Evolutionary conservation across 1,284 basidiomycete species (phyloP), one percentile per base, ranked within the genome.

Genomic region (Lentinula novae-zelandiae): DNA sequence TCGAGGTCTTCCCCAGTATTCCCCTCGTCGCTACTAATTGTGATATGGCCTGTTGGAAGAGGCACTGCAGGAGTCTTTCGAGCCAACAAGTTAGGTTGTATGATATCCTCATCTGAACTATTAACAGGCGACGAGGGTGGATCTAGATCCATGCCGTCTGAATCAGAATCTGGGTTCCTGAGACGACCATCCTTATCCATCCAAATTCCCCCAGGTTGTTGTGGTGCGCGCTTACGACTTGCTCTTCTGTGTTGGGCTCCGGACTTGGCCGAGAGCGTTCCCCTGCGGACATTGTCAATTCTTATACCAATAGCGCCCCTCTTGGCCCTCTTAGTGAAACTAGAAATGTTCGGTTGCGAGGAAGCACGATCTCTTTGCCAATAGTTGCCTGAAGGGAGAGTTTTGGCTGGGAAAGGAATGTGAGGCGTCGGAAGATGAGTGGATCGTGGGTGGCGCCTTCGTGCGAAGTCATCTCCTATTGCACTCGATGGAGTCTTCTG

Each of bases 391-490:
- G 12, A 17, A 22, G 27, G 15, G 5, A 20, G 2, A 36, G 54
- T 17, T 34, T 46, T 22, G 6, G 22, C 22, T 34, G 44, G 44
- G 22, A 22, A 20, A 46, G 17, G 44, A 20, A 46, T 56, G 12
- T 42, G 39, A 46, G 54, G 54, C 13, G 54, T 46, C n/a, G 54
- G 54, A 33, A 56, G 54, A 44, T 33, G 31, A 20, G 54, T 56
- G 22, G 33, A 44, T 17, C n/a, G 54, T 8, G 20, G 40, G 3
- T 31, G 52, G 17, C 52, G 52, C 17, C 22, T 56, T 27, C 39
- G 49, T 5, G n/a, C 10, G 17, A 22, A 42, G 39, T 17, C 34
- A 3, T 40, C 12, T n/a, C 31, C 8, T 9, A 10, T 31, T 5
- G 27, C 50, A 17, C 13, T 31, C 2, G 2, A 27, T 31, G 4